Conservation (phyloP, 495 filamentous ascomycete genomes). For the Hypoxylon lenormandii region DNA sequence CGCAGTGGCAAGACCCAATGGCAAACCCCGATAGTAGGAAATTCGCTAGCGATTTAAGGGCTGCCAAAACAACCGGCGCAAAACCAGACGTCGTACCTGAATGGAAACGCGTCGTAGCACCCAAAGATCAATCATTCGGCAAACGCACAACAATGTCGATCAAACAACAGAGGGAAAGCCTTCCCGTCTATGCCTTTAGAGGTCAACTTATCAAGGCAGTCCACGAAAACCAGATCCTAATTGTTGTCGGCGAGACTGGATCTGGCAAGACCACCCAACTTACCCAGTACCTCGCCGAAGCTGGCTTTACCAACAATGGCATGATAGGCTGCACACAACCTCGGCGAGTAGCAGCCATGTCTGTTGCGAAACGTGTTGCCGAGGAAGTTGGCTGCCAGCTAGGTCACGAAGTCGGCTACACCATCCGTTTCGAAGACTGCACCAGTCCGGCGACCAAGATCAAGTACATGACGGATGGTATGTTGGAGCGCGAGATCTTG, state of each 20-base stretch:
- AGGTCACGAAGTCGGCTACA: constrained; percentile 95
- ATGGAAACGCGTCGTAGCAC: constrained; percentile 88
- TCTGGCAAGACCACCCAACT: constrained; percentile 98
- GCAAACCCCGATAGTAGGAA: constrained; percentile 81
- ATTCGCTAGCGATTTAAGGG: constrained; percentile 86
- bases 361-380: constrained; percentile 93
- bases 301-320: constrained; percentile 85
- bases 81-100: constrained; percentile 80
- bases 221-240: constrained; percentile 85
- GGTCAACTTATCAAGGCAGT: constrained; percentile 90
- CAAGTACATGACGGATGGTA: constrained; percentile 99
- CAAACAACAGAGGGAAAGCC: constrained; percentile 89
- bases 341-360: constrained; percentile 96
- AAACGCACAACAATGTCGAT: constrained; percentile 91
- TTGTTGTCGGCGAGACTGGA: constrained; percentile 97
- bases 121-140: constrained; percentile 84
- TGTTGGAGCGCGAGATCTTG: constrained; percentile 94
- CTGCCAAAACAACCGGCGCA: constrained; percentile 56
- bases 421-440: constrained; percentile 96
- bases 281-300: constrained; percentile 94
- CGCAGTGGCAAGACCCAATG: constrained; percentile 98
- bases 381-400: constrained; percentile 95
- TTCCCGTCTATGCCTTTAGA: constrained; percentile 92
- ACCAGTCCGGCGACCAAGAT: constrained; percentile 90
- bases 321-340: constrained; percentile 98